Conservation (phyloP, 192 early-diverging fungal genomes). For the Haplosporangium gracile region DNA sequence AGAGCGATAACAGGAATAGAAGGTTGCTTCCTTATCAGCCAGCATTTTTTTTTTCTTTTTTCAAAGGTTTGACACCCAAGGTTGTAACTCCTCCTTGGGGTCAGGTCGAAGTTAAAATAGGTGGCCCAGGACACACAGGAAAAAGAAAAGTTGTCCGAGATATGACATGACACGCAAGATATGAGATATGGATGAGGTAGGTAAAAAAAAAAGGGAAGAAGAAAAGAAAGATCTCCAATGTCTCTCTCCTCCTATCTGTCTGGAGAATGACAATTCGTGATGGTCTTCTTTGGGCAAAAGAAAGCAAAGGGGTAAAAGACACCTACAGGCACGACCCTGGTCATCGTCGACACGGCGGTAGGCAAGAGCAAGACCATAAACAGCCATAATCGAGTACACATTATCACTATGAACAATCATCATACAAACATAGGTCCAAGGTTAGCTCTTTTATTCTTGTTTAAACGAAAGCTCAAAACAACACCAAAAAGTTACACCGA, state of each 20-base stretch:
- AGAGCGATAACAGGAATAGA: background rate
- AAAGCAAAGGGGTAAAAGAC: background rate
- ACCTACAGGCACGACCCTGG: conserved; percentile 82
- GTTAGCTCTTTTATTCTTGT: background rate
- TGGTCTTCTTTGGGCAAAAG: background rate
- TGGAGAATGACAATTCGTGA: background rate
- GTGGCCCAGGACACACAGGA: background rate
- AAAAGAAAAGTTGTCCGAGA: background rate
- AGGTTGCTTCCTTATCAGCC: background rate
- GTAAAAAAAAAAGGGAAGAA: background rate
- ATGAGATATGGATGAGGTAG: background rate
- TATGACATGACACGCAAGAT: background rate
- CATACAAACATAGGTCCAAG: background rate
- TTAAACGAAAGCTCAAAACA: background rate
- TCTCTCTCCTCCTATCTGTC: background rate
- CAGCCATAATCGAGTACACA: conserved; percentile 89
- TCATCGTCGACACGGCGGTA: conserved; percentile 90
- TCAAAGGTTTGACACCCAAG: background rate
- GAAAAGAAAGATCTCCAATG: background rate
- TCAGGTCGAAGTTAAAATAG: conserved; percentile 2
- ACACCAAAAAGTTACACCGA: background rate
- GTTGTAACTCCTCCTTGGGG: conserved; percentile 2
- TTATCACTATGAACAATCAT: conserved; percentile 74
- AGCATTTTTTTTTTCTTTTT: background rate
- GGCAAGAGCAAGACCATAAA: conserved; percentile 86